Percentiles rank a stretch among this genome's conserved stretches.
These are phyloP conservation scores for Hypholoma fasciculare DNA, from an alignment of 768 basidiomycete genomes.

Conservation along the genomic window DNA sequence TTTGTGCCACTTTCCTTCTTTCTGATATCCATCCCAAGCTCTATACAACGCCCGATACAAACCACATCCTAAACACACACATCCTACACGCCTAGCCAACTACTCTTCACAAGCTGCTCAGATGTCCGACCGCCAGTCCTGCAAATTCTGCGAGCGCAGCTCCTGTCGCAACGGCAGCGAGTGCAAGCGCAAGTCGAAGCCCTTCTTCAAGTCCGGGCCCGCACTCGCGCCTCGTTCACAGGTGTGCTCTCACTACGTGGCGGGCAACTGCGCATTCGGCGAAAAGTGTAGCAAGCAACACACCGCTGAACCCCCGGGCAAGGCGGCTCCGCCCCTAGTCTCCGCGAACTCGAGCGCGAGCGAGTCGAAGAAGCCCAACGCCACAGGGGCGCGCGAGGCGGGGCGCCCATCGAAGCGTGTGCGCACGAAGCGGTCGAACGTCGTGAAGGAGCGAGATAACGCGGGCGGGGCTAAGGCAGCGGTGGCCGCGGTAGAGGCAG, in stretches of 20 bases:
- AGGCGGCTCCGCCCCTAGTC: no score
- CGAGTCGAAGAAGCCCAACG: no score
- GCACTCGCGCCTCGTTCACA: not conserved
- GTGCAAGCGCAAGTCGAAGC: not conserved
- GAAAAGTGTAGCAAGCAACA: conserved; percentile 18
- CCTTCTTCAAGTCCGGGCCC: no score
- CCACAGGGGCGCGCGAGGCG: no score
- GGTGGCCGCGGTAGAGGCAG: no score
- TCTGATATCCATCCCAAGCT: not conserved
- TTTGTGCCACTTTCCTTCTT: no score
- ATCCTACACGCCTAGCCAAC: not conserved
- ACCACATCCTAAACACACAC: not conserved
- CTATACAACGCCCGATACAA: not conserved
- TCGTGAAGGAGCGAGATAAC: no score
- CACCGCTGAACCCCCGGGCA: no score
- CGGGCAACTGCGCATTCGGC: conserved; percentile 25
- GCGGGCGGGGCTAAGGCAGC: no score
- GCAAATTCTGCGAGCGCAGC: conserved; percentile 12
- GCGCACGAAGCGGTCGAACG: no score
- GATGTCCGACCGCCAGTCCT: conserved; percentile 11
- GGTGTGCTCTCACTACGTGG: conserved; percentile 21
- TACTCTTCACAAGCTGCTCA: not conserved
- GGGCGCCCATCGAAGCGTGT: no score
- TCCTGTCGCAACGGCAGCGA: conserved; percentile 1
- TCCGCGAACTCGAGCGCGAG: no score